Base-by-base conservation (phyloP, 257 asterid genomes). In the Euphrasia confusa region DNA sequence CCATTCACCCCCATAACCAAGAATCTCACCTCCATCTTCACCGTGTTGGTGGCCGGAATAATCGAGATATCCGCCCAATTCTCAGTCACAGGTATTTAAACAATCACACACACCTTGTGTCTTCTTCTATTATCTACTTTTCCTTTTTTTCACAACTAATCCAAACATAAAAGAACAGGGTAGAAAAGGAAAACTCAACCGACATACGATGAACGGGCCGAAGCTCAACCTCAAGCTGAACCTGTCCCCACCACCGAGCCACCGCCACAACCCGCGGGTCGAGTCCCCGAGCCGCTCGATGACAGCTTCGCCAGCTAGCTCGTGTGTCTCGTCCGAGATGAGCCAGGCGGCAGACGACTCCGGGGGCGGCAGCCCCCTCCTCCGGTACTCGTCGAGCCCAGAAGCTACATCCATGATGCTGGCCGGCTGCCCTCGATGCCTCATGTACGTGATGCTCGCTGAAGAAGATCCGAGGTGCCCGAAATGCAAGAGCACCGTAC, bases 401-500 rank as follows among this genome's bases (percentile, higher is more conserved):
- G 84, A 78, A 64, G 77, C 95, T 0, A 79, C 92, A 9, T 81
- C 95, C n/a, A 79, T 81, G 88, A 63, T 76, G 79, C 80, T 81
- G 35, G 94, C 74, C 14, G 94, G 94, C 1, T 92, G 99, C 73
- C 97, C 95, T 0, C 76, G 95, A 35, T 89, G 99, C 76, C 86
- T 92, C 35, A 89, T 92, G 97, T 92, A 92, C 64, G 84, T 92
- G 60, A 92, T 92, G 95, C 76, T 92, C 4, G 69, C 98, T 0
- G 95, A 83, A 77, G 83, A 78, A 69, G 95, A 88, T 55, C 95
- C 96, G 0, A 81, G 77, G 50, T 92, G 99, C 74, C 99, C 97
- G 12, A 89, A 84, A 65, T 92, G 99, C 80, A 92, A 92, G 71
- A 84, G 95, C 80, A 75, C 95, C 39, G 95, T 87, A 32, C 71